Percentiles rank a stretch among this genome's conserved stretches.
Evolutionary conservation across 192 early-diverging fungal genomes (phyloP).

Genomic region (Podila epigama): DNA sequence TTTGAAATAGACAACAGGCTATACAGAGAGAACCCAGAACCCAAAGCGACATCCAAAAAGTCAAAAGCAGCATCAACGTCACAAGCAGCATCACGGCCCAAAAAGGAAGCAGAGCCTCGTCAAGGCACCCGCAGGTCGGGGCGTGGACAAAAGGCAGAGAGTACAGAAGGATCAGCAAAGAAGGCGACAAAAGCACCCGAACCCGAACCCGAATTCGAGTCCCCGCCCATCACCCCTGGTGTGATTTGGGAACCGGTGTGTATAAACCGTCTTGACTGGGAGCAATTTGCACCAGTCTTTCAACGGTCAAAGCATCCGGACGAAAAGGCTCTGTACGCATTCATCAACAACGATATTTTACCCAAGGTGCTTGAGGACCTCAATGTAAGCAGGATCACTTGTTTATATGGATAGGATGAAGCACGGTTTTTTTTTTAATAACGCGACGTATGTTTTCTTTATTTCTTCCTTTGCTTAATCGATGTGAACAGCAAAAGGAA

Average conservation of each 20-base stretch:
- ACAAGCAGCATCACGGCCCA: conserved; percentile 15
- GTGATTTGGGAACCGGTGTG: conserved; percentile 64
- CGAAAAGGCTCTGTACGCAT: conserved; percentile 65
- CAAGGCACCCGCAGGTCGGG: conserved; percentile 32
- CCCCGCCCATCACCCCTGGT: conserved; percentile 51
- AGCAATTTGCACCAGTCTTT: conserved; percentile 67
- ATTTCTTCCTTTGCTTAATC: neutral
- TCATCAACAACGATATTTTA: conserved; percentile 61
- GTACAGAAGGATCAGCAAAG: too few species aligned
- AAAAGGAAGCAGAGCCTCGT: conserved; percentile 3
- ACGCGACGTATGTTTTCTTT: too few species aligned
- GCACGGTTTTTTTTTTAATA: neutral
- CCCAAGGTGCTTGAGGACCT: conserved; percentile 66
- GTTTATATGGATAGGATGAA: neutral
- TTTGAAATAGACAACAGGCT: conserved; percentile 68
- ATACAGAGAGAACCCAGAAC: conserved; percentile 64
- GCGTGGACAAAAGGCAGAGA: conserved; percentile 20
- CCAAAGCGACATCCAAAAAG: conserved; percentile 31
- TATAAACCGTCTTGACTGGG: conserved; percentile 66
- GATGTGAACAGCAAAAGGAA: conserved; percentile 55
- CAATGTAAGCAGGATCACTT: conserved; percentile 9
- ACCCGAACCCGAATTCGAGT: conserved; percentile 34
- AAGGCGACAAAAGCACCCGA: conserved; percentile 15
- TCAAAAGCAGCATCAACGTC: conserved; percentile 34
- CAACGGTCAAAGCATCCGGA: conserved; percentile 54